A percentile compares a stretch with the other conserved stretches of the same genome.
Evolutionary conservation across 2,329 filamentous ascomycete species (phyloP).

Genomic region (Mycosphaerella sp.): DNA sequence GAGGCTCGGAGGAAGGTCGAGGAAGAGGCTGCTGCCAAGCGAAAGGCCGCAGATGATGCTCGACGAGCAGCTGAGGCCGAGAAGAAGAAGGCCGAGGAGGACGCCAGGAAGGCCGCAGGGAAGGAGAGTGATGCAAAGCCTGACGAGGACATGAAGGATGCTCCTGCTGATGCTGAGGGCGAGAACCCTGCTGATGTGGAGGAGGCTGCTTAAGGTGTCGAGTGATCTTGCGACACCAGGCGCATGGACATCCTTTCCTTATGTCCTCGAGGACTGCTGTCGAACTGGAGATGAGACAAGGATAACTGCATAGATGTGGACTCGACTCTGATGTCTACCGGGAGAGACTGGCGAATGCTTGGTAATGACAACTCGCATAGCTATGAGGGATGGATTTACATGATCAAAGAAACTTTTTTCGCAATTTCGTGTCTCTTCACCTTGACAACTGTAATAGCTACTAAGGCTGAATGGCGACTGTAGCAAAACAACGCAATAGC

Average conservation of each 20-base stretch:
- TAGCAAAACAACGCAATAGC: too few species aligned
- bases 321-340: constrained; percentile 9
- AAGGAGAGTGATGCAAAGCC: constrained; percentile 33
- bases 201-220: constrained; percentile 21
- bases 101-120: constrained; percentile 39
- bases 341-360: constrained; percentile 7
- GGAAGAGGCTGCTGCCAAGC: constrained; percentile 60
- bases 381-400: constrained; percentile 4
- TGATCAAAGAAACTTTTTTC: neutral
- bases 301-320: constrained; percentile 13
- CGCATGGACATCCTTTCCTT: neutral
- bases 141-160: constrained; percentile 57
- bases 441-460: too few species aligned
- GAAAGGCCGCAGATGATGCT: constrained; percentile 62
- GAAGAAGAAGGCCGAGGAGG: constrained; percentile 47
- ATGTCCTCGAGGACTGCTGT: too few species aligned
- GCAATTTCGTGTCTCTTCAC: too few species aligned
- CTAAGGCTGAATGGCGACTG: too few species aligned
- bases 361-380: constrained; percentile 17
- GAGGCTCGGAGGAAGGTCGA: constrained; percentile 61
- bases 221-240: constrained; percentile 11
- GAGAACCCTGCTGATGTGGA: constrained; percentile 27
- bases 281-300: neutral
- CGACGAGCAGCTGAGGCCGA: constrained; percentile 71
- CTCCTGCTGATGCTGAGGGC: constrained; percentile 32